Evolutionary conservation across 2,329 filamentous ascomycete genomes (phyloP).

Genomic region (Botryotinia narcissicola): DNA sequence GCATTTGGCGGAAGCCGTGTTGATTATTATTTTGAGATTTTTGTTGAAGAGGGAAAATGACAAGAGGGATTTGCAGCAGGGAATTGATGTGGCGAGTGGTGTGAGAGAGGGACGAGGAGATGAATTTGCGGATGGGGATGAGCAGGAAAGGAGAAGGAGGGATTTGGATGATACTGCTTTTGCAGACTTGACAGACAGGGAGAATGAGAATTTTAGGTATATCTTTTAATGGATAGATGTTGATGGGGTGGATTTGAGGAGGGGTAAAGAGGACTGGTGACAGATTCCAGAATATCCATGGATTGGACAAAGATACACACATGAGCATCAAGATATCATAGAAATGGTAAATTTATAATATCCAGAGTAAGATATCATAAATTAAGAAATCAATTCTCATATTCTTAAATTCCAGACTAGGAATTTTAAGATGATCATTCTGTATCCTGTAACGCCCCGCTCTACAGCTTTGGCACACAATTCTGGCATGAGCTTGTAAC

Average conservation of each 20-base stretch:
- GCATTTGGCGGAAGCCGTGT: not conserved
- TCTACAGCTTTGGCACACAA: not conserved
- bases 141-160: slow-evolving; percentile 7
- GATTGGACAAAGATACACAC: not conserved
- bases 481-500: not conserved
- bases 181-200: slow-evolving; percentile 16
- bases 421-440: not conserved
- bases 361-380: not conserved
- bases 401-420: not conserved
- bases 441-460: not conserved
- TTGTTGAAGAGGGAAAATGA: slow-evolving; percentile 6
- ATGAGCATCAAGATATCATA: not conserved
- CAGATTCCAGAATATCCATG: not conserved
- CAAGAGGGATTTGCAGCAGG: not conserved
- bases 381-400: not conserved
- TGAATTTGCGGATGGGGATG: not conserved
- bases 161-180: slow-evolving; percentile 14
- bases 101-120: not conserved
- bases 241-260: not conserved
- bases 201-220: slow-evolving; percentile 18
- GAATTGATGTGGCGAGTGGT: not conserved
- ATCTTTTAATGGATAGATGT: not conserved
- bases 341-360: not conserved
- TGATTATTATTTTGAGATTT: not conserved
- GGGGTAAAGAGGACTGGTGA: not conserved